Conservation (phyloP, 805 yeast genomes). For the Blastobotrys muscicola region DNA sequence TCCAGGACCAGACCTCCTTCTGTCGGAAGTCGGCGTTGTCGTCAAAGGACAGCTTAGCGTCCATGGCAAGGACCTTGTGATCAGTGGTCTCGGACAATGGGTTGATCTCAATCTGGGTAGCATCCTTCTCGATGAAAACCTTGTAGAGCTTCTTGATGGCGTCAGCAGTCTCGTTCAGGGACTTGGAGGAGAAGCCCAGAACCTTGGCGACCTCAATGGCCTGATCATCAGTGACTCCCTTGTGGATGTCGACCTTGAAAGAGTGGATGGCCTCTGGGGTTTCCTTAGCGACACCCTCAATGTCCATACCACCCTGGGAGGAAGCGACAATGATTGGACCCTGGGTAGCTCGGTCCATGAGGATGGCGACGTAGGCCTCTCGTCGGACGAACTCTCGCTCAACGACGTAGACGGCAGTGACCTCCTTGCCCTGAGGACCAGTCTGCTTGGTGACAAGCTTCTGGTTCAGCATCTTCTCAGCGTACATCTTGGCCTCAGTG, state of each 20-base stretch:
- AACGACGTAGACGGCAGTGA: constrained; percentile 90
- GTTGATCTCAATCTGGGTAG: constrained; percentile 97
- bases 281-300: constrained; percentile 93
- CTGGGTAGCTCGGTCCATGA: constrained; percentile 89
- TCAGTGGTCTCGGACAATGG: constrained; percentile 92
- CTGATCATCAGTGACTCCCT: constrained; percentile 69
- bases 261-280: constrained; percentile 89
- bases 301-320: constrained; percentile 99
- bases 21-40: constrained; percentile 95
- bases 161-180: constrained; percentile 79
- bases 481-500: constrained; percentile 77
- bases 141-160: constrained; percentile 79
- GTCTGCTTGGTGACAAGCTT: constrained; percentile 96
- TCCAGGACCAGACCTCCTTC: constrained; percentile 89
- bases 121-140: constrained; percentile 84
- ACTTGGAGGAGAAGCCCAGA: constrained; percentile 71
- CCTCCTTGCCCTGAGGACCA: constrained; percentile 94
- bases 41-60: constrained; percentile 97
- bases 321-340: constrained; percentile 91
- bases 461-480: constrained; percentile 84
- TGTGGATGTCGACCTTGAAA: constrained; percentile 64
- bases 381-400: constrained; percentile 90
- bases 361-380: constrained; percentile 91
- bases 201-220: constrained; percentile 70
- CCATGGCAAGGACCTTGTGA: constrained; percentile 92